Evolutionary conservation across 768 basidiomycete species (phyloP).

Genomic region (Amanita brunnescens): DNA sequence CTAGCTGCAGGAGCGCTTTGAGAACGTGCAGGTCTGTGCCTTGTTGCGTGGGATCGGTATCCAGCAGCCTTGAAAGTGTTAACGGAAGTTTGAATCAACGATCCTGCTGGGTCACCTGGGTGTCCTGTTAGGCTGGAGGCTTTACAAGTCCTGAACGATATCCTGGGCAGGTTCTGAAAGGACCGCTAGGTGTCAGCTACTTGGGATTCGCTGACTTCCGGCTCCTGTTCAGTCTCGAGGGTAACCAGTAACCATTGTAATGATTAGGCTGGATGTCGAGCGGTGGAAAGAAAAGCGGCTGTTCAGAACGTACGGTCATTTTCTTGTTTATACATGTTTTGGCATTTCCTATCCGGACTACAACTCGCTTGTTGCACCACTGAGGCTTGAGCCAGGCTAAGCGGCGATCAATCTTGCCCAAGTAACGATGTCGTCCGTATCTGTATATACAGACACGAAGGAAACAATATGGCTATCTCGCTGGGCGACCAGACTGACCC

Average conservation of each 20-base stretch:
- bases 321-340: no score
- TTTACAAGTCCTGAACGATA: no score
- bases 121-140: no score
- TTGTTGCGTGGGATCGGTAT: slow-evolving; percentile 9
- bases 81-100: slow-evolving; percentile 27
- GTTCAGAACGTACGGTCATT: no score
- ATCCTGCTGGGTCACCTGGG: slow-evolving; percentile 7
- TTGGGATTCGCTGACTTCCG: slow-evolving; percentile 9
- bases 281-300: slow-evolving; percentile 25
- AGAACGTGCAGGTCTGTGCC: slow-evolving; percentile 38
- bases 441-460: no score
- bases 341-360: no score
- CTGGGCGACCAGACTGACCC: no score
- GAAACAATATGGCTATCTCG: no score
- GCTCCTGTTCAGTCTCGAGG: slow-evolving; percentile 23
- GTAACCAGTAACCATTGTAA: slow-evolving; percentile 41
- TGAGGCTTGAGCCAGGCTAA: no score
- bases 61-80: slow-evolving; percentile 36
- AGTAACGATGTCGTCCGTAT: no score
- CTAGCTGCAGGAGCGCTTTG: slow-evolving; percentile 33
- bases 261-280: slow-evolving; percentile 11
- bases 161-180: slow-evolving; percentile 10
- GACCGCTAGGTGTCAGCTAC: slow-evolving; percentile 15
- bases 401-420: no score
- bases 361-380: no score